phyloP scores from a whole-genome alignment of 192 early-diverging fungal species.

The Coemansia sp. region DNA sequence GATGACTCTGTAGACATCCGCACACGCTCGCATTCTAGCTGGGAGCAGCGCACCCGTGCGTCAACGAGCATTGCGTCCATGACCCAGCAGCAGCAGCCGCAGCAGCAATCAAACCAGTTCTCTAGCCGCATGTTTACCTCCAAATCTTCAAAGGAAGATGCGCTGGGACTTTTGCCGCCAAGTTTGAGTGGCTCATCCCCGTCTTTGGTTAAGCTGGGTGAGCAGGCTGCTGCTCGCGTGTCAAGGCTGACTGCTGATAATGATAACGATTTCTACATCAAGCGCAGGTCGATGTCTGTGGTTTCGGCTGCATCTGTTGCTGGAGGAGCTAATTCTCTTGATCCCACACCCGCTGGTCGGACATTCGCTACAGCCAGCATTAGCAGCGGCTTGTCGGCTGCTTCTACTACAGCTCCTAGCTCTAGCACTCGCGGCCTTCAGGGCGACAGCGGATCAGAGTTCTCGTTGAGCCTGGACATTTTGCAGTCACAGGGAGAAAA shows the following conservation, averaged over 20 bases:
- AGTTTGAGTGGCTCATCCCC: slow-evolving; percentile 12
- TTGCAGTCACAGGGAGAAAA: slow-evolving; percentile 24
- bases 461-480: slow-evolving; percentile 37
- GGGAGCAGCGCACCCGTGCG: slow-evolving; percentile 14
- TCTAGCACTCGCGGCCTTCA: slow-evolving; percentile 2
- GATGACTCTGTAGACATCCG: slow-evolving; percentile 13
- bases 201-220: slow-evolving; percentile 14
- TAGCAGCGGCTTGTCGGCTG: not conserved
- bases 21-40: slow-evolving; percentile 28
- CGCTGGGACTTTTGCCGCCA: not conserved
- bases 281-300: slow-evolving; percentile 48
- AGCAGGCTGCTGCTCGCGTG: not conserved
- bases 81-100: slow-evolving; percentile 6
- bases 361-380: not conserved
- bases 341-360: not conserved
- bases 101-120: not conserved
- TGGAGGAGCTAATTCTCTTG: not conserved
- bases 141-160: slow-evolving; percentile 2
- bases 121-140: not conserved
- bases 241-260: slow-evolving; percentile 6
- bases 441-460: slow-evolving; percentile 33
- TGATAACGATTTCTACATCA: slow-evolving; percentile 14
- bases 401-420: slow-evolving; percentile 1
- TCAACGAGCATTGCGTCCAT: slow-evolving; percentile 16
- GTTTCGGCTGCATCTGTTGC: slow-evolving; percentile 21